phyloP scores from a whole-genome alignment of 257 asterid species.

The Haberlea rhodopensis region DNA sequence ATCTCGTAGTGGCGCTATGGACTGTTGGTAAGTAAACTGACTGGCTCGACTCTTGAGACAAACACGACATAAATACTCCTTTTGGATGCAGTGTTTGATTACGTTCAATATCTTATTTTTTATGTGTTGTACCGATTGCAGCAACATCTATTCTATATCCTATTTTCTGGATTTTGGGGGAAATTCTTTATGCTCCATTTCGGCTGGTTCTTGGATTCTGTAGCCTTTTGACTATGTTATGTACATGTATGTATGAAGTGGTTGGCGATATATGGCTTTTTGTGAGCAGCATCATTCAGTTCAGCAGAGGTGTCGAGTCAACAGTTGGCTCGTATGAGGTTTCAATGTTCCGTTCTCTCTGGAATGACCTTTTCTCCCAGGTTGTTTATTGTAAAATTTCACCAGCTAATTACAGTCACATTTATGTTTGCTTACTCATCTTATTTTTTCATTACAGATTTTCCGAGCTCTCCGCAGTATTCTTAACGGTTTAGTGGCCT shows the following conservation, averaged over 20 bases:
- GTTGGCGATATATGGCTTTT: conserved; percentile 43
- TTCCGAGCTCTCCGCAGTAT: conserved; percentile 75
- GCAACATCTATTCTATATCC: conserved; percentile 53
- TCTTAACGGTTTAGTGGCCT: conserved; percentile 72
- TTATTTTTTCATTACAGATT: conserved; percentile 36
- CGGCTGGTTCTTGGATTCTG: conserved; percentile 42
- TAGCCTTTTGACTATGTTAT: conserved; percentile 35
- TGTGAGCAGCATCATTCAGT: conserved; percentile 46
- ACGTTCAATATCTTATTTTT: conserved; percentile 9
- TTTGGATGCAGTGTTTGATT: background rate
- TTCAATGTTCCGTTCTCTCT: conserved; percentile 79
- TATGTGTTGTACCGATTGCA: conserved; percentile 32
- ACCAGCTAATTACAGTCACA: background rate
- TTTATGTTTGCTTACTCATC: conserved; percentile 9
- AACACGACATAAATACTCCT: no score
- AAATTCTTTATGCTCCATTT: conserved; percentile 40
- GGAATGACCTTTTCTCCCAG: conserved; percentile 90
- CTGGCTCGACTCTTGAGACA: conserved; percentile 9
- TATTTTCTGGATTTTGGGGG: conserved; percentile 54
- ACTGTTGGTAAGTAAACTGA: conserved; percentile 44
- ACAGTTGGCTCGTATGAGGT: conserved; percentile 56
- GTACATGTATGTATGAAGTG: conserved; percentile 33
- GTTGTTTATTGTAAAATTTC: conserved; percentile 29
- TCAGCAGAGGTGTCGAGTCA: conserved; percentile 48
- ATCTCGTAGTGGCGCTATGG: conserved; percentile 35